Percentiles rank a stretch among this genome's conserved stretches.
Evolutionary conservation across 2,329 filamentous ascomycete species (phyloP).

Genomic region (Monosporascus sp.): DNA sequence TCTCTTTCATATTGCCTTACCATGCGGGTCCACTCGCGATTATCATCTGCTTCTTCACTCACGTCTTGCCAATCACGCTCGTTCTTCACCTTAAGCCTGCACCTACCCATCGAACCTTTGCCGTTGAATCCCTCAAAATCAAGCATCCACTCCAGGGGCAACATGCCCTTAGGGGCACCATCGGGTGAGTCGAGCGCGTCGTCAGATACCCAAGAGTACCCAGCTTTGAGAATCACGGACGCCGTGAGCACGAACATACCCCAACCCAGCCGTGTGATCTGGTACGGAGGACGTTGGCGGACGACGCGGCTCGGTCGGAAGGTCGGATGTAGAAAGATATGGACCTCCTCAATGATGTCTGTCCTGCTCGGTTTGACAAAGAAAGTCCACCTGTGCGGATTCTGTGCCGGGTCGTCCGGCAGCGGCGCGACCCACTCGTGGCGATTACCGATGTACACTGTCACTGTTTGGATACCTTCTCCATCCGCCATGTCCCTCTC

Average conservation of each 20-base stretch:
- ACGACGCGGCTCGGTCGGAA: slow-evolving; percentile 32
- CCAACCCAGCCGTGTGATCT: slow-evolving; percentile 36
- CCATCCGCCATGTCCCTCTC: slow-evolving; percentile 15
- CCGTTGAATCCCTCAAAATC: slow-evolving; percentile 35
- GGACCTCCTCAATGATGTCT: slow-evolving; percentile 39
- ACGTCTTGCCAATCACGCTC: slow-evolving; percentile 9
- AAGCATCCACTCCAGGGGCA: slow-evolving; percentile 37
- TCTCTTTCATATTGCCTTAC: slow-evolving; percentile 8
- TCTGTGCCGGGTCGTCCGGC: slow-evolving; percentile 16
- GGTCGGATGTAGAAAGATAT: slow-evolving; percentile 36
- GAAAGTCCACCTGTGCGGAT: slow-evolving; percentile 40
- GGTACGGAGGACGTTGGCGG: slow-evolving; percentile 31
- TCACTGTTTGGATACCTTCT: slow-evolving; percentile 30
- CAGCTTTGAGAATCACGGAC: slow-evolving; percentile 34
- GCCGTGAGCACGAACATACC: slow-evolving; percentile 35
- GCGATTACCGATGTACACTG: slow-evolving; percentile 39
- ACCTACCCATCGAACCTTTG: slow-evolving; percentile 28
- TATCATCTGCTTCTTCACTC: background rate
- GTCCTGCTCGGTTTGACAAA: slow-evolving; percentile 37
- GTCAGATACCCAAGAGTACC: slow-evolving; percentile 37
- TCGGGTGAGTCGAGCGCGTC: slow-evolving; percentile 27
- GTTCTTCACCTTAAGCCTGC: slow-evolving; percentile 34
- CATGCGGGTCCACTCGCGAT: slow-evolving; percentile 7
- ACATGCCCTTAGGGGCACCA: slow-evolving; percentile 25
- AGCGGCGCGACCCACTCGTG: slow-evolving; percentile 25